Base-by-base conservation (phyloP, 768 basidiomycete genomes). In the Russula earlei region DNA sequence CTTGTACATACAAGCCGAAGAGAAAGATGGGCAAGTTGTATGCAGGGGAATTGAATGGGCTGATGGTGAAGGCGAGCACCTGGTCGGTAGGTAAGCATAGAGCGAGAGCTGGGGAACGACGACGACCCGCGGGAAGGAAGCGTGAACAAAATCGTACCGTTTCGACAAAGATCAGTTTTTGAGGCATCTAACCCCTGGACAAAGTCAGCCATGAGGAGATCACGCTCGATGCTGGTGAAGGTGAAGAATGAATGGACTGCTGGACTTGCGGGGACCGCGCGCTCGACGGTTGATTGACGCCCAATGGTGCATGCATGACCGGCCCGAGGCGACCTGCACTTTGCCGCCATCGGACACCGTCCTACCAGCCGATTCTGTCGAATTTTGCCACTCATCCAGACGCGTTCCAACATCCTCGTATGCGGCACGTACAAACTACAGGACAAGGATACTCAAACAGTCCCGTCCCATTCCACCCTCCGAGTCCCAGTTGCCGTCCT, bases 391-490 rank as follows among this genome's bases (percentile, higher is more conserved):
- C 93, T 5, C 78, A 79, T 54, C 74, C 75, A 12, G 71, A 72
- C 24, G 75, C 74, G 47, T 71, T n/a, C 74, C 3, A 72, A 85
- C 61, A 70, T 96, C 25, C 77, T 97, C 56, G 86, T 85, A 2
- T 91, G 91, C 63, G 95, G 95, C 20, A 97, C 95, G 0, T 99
- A 99, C 71, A 83, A 90, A 62, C 77, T 98, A 20, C 74, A 83
- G 41, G 68, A 79, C 10, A 48, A 55, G 25, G 54, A 37, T 15
- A 52, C 51, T 14, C 61, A 53, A 17, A 24, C 48, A n/a, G 15
- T 19, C 47, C 17, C 36, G 15, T 38, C 11, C 51, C 17, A 12
- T 8, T 41, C 33, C 31, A 17, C 22, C 34, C 27, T n/a, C 38
- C 1, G 33, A 14, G 17, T 10, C 24, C 44, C 48, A 19, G 11